Percentiles rank a stretch among this genome's conserved stretches.
Evolutionary conservation across 495 filamentous ascomycete genomes (phyloP).

Genomic region (Neurospora pannonica): DNA sequence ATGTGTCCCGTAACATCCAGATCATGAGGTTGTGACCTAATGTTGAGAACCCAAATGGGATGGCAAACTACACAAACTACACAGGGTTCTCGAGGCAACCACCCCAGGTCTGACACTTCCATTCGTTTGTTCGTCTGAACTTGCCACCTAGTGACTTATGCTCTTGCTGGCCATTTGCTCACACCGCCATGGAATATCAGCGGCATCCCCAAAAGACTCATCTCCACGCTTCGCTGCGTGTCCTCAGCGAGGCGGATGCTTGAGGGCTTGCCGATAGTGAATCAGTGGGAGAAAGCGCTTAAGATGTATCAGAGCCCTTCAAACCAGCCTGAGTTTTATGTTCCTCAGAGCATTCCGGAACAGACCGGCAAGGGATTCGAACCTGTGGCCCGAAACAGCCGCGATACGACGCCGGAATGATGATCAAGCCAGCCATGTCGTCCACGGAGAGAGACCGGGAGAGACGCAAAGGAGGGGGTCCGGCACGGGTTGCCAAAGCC

Average conservation of each 20-base stretch:
- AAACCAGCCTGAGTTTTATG: neutral
- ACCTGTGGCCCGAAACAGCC: neutral
- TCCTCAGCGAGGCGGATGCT: neutral
- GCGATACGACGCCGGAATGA: neutral
- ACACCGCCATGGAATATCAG: neutral
- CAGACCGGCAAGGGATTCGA: neutral
- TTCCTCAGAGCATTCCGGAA: neutral
- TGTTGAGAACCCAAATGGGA: neutral
- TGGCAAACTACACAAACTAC: neutral
- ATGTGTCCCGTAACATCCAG: neutral
- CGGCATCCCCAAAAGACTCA: neutral
- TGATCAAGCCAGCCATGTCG: neutral
- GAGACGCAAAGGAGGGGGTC: neutral
- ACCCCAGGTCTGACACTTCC: neutral
- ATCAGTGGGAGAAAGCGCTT: neutral
- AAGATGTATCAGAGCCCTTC: neutral
- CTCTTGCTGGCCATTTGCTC: neutral
- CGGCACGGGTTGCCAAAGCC: neutral
- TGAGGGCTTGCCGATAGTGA: neutral
- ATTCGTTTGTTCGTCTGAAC: neutral
- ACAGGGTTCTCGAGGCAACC: neutral
- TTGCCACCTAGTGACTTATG: neutral
- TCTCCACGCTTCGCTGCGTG: neutral
- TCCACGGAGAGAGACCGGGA: neutral
- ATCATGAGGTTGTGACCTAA: neutral